Percentiles rank a stretch among this genome's conserved stretches.
phyloP scores from a whole-genome alignment of 352 stramenopile species.

The Pythium utonaiense region DNA sequence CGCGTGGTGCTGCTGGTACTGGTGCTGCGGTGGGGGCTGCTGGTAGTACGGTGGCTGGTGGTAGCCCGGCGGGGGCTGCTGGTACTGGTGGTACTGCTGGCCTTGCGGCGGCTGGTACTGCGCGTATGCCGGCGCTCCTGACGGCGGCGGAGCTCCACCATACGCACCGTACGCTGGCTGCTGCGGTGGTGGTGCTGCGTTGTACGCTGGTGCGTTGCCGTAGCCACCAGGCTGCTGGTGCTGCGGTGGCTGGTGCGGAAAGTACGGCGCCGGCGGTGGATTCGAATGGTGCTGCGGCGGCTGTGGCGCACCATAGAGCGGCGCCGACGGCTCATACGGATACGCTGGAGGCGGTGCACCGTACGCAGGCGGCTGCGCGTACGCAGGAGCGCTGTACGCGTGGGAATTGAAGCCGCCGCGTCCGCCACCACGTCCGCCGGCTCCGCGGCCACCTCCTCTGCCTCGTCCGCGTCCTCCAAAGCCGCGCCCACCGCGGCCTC shows the following conservation, averaged over 20 bases:
- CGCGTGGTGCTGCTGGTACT: conserved; percentile 13
- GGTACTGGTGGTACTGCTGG: conserved; percentile 14
- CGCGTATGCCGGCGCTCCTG: neutral
- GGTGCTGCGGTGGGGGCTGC: conserved; percentile 5
- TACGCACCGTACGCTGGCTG: neutral
- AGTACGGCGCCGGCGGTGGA: conserved; percentile 1
- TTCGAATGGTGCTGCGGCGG: conserved; percentile 4
- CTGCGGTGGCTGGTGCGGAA: neutral
- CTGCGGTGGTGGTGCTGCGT: neutral
- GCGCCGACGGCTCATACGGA: conserved; percentile 15
- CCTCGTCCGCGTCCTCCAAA: conserved; percentile 30
- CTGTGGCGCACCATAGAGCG: conserved; percentile 2
- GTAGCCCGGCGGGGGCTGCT: conserved; percentile 20
- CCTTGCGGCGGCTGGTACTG: conserved; percentile 2
- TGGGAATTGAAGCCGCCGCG: neutral
- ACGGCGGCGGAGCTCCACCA: conserved; percentile 6
- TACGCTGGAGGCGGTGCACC: neutral
- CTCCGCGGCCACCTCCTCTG: conserved; percentile 24
- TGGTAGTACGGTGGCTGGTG: conserved; percentile 12
- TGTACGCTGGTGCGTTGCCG: neutral
- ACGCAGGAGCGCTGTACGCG: conserved; percentile 5
- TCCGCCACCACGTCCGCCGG: neutral
- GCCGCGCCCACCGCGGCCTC: conserved; percentile 25
- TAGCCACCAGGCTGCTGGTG: neutral
- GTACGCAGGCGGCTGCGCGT: conserved; percentile 2